phyloP scores from a whole-genome alignment of 129 eudicot species.

The Silybum marianum region DNA sequence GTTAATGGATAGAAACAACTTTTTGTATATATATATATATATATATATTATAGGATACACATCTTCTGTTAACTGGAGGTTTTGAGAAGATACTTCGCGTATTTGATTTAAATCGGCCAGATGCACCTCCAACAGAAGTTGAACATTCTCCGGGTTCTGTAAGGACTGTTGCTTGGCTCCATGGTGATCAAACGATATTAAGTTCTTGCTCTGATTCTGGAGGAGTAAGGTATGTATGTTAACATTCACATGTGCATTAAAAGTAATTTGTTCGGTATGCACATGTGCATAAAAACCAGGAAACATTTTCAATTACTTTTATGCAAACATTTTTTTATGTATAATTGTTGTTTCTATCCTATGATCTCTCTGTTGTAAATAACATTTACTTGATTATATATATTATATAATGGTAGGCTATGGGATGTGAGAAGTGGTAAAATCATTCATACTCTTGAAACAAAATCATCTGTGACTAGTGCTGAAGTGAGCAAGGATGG shows the following conservation, averaged over 20 bases:
- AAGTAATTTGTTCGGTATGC: no score
- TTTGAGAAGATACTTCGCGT: constrained; percentile 68
- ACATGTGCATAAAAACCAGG: no score
- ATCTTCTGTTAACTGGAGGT: constrained; percentile 66
- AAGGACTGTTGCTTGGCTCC: constrained; percentile 76
- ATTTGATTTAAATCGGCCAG: constrained; percentile 66
- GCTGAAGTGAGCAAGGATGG: constrained; percentile 75
- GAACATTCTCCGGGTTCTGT: constrained; percentile 76
- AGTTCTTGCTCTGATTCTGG: constrained; percentile 74
- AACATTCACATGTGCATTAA: not conserved
- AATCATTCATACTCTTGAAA: constrained; percentile 59
- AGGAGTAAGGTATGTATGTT: constrained; percentile 58
- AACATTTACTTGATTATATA: not conserved
- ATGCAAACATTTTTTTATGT: no score
- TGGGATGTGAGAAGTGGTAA: constrained; percentile 70
- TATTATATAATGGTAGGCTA: constrained; percentile 34
- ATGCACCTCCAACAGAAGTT: constrained; percentile 73
- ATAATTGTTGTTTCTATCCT: no score
- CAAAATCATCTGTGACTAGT: constrained; percentile 65
- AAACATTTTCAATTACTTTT: no score
- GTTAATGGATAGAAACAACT: not conserved
- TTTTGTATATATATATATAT: not conserved
- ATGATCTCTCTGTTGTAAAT: not conserved
- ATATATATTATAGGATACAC: constrained; percentile 48
- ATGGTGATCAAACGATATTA: constrained; percentile 75